Conservation (phyloP, 768 basidiomycete genomes). For the Tricholoma furcatifolium region DNA sequence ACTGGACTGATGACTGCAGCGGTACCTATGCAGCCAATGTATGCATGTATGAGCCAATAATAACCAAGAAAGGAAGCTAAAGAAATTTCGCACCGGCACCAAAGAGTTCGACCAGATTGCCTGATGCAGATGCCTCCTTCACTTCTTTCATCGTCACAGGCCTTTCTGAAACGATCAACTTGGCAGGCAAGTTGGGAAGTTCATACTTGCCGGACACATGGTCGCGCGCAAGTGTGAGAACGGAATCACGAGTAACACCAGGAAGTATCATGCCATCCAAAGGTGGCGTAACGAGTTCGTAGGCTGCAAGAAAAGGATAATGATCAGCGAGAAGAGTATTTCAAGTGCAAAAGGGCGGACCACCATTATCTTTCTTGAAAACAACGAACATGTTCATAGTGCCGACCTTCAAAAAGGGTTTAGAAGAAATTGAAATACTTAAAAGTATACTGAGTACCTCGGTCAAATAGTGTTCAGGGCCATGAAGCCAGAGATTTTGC, state of each 20-base stretch:
- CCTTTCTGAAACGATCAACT: slow-evolving; percentile 64
- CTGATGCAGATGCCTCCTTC: slow-evolving; percentile 53
- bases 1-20: slow-evolving; percentile 77
- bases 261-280: slow-evolving; percentile 92
- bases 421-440: slow-evolving; percentile 5
- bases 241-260: slow-evolving; percentile 87
- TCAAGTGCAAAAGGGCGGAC: slow-evolving; percentile 27
- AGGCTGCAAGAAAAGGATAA: slow-evolving; percentile 38
- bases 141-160: slow-evolving; percentile 78
- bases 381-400: slow-evolving; percentile 93
- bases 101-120: slow-evolving; percentile 77
- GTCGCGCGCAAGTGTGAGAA: slow-evolving; percentile 66
- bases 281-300: slow-evolving; percentile 86
- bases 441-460: slow-evolving; percentile 31
- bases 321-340: slow-evolving; percentile 8
- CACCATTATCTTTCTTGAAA: slow-evolving; percentile 67
- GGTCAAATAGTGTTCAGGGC: slow-evolving; percentile 58
- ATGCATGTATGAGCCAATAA: not conserved
- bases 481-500: slow-evolving; percentile 90
- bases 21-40: slow-evolving; percentile 42
- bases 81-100: slow-evolving; percentile 55
- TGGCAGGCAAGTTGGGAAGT: slow-evolving; percentile 51
- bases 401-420: slow-evolving; percentile 59
- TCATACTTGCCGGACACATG: slow-evolving; percentile 48
- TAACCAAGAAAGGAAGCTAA: not conserved